phyloP scores from a whole-genome alignment of 805 yeast genomes.

The Teunomyces kruisii region DNA sequence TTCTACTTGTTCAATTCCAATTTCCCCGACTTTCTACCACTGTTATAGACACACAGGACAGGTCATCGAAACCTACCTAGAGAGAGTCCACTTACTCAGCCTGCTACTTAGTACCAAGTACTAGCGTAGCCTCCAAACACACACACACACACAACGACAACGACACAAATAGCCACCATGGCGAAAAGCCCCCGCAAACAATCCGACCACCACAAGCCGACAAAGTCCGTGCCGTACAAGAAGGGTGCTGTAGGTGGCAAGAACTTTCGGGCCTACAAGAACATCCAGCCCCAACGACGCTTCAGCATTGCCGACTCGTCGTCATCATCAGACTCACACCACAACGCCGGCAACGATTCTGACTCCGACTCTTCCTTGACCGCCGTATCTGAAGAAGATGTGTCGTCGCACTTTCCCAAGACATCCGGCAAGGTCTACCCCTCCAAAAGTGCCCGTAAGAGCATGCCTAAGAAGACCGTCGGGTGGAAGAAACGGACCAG shows the following conservation, averaged over 20 bases:
- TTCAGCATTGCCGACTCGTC: slow-evolving; percentile 38
- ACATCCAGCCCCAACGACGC: slow-evolving; percentile 18
- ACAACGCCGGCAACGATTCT: slow-evolving; percentile 7
- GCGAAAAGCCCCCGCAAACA: slow-evolving; percentile 33
- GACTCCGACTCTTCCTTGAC: slow-evolving; percentile 43
- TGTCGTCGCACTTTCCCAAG: slow-evolving; percentile 9
- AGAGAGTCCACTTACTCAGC: too few relatives aligned
- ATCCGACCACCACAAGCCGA: slow-evolving; percentile 4
- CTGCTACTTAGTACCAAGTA: too few relatives aligned
- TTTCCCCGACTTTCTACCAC: slow-evolving; percentile 2
- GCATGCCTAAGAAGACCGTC: slow-evolving; percentile 24
- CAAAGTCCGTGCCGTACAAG: slow-evolving; percentile 5
- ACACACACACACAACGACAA: not conserved
- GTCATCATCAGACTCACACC: slow-evolving; percentile 28
- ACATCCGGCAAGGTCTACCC: slow-evolving; percentile 9
- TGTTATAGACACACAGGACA: not conserved
- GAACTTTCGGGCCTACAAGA: slow-evolving; percentile 20
- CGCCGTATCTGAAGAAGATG: slow-evolving; percentile 33
- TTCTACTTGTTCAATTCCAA: not conserved
- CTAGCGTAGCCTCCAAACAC: too few relatives aligned
- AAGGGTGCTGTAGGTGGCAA: slow-evolving; percentile 24
- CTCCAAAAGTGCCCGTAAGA: slow-evolving; percentile 19
- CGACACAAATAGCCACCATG: slow-evolving; percentile 16
- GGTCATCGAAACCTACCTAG: too few relatives aligned
- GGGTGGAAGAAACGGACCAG: slow-evolving; percentile 20